phyloP scores from a whole-genome alignment of 2,329 filamentous ascomycete genomes.

The Daldinia eschscholtzii region DNA sequence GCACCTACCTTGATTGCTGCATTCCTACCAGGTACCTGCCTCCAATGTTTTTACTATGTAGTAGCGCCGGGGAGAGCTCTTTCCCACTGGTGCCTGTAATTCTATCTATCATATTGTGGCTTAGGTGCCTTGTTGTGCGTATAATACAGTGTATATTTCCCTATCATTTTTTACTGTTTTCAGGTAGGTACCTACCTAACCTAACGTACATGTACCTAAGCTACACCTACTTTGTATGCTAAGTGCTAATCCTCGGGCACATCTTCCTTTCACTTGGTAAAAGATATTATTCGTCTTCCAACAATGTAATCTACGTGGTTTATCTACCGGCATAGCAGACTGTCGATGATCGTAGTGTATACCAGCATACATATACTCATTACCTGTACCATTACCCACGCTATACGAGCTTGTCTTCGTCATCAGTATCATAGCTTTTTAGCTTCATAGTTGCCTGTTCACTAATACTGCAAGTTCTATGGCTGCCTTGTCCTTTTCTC shows the following conservation, averaged over 20 bases:
- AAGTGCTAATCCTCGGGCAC: neutral
- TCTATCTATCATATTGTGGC: neutral
- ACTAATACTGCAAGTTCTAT: conserved; percentile 17
- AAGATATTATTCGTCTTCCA: neutral
- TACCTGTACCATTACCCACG: conserved; percentile 2
- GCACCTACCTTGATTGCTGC: neutral
- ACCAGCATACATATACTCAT: neutral
- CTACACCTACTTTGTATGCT: neutral
- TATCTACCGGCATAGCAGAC: neutral
- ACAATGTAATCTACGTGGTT: neutral
- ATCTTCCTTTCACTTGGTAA: neutral
- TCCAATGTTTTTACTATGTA: neutral
- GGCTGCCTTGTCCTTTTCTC: conserved; percentile 14
- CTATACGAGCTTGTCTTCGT: conserved; percentile 10
- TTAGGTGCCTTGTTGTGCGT: neutral
- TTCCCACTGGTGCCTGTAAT: neutral
- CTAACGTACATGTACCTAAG: neutral
- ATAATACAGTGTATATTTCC: neutral
- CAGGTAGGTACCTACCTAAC: no score
- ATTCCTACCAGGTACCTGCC: conserved; percentile 2
- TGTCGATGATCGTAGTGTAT: neutral
- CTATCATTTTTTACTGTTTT: neutral
- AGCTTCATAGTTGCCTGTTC: neutral
- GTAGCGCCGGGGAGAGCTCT: neutral
- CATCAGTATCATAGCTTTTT: neutral